Conservation (phyloP, 148 eudicot species). For the Silene uniflora region DNA sequence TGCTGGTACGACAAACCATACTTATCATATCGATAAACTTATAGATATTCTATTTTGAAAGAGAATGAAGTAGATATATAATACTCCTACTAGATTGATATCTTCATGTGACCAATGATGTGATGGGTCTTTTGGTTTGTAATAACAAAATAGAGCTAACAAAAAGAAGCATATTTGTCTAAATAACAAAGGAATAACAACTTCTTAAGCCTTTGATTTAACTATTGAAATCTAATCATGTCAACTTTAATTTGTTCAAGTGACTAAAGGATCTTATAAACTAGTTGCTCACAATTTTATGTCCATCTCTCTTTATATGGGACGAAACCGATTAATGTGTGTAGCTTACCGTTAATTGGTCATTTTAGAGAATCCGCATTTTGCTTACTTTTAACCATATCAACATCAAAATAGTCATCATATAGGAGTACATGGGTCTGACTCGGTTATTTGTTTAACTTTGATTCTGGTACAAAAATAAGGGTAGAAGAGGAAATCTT, state of each 20-base stretch:
- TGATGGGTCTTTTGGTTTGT: slow-evolving; percentile 19
- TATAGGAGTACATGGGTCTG: too few species aligned
- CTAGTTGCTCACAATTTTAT: too few species aligned
- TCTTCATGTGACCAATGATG: slow-evolving; percentile 18
- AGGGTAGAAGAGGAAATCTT: too few species aligned
- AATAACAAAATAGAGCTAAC: slow-evolving; percentile 15
- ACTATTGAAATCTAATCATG: slow-evolving; percentile 26
- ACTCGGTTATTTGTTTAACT: too few species aligned
- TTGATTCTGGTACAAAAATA: too few species aligned
- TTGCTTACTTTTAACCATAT: slow-evolving; percentile 14
- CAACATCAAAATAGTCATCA: neutral
- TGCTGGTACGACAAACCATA: neutral
- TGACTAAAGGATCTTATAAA: slow-evolving; percentile 4
- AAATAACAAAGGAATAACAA: slow-evolving; percentile 21
- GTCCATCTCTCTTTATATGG: neutral
- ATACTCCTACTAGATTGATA: slow-evolving; percentile 23
- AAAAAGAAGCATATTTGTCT: slow-evolving; percentile 25
- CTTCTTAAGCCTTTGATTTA: neutral
- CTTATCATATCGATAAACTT: neutral
- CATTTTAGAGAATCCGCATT: slow-evolving; percentile 17
- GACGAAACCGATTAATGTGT: neutral
- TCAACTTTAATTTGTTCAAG: slow-evolving; percentile 11
- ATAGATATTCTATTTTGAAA: neutral
- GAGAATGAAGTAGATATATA: neutral
- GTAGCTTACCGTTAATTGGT: slow-evolving; percentile 8